Base-by-base conservation (phyloP, 306 rosid species). In the Carpinus fangiana region DNA sequence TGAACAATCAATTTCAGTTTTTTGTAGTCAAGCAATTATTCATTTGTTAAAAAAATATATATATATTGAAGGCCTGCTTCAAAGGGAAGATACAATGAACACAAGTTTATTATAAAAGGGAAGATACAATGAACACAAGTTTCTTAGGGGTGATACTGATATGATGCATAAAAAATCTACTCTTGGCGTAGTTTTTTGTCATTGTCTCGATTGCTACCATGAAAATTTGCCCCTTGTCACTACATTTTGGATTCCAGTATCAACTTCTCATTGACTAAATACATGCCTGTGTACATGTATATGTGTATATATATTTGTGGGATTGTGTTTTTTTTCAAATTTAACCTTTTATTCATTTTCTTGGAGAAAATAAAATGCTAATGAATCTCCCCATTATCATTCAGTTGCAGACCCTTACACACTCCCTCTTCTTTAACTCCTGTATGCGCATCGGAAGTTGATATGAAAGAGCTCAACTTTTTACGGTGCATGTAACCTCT, bases 341-440 rank as follows among this genome's bases (percentile, higher is more conserved):
- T 36, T 47, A 23, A 38, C 47, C 26, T 3, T n/a, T 12, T 50
- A 57, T n/a, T 34, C 62, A 46, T 47, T 46, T 78, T 17, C 51
- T 70, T 43, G 23, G 52, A 71, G 12, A 56, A 60, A 18, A 51
- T 45, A 52, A 21, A 6, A 38, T 68, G 34, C 56, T 75, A 77
- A 21, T 8, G 67, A 51, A 64, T 34, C 69, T 75, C 53, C 20
- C 71, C 62, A 69, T 72, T 79, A 60, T 66, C 41, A 13, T 60
- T 90, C 31, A 81, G 80, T 73, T 83, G 82, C 88, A 86, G 93
- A 66, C 64, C 26, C 72, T 21, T 52, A 4, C 11, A 12, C 68
- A 81, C 28, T 60, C 80, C 50, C 31, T 50, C 50, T 26, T 23
- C 59, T 4, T 31, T 26, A 17, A 17, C 38, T 46, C 54, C 36